Evolutionary conservation across 768 basidiomycete genomes (phyloP).

Genomic region (Panellus pusillus): DNA sequence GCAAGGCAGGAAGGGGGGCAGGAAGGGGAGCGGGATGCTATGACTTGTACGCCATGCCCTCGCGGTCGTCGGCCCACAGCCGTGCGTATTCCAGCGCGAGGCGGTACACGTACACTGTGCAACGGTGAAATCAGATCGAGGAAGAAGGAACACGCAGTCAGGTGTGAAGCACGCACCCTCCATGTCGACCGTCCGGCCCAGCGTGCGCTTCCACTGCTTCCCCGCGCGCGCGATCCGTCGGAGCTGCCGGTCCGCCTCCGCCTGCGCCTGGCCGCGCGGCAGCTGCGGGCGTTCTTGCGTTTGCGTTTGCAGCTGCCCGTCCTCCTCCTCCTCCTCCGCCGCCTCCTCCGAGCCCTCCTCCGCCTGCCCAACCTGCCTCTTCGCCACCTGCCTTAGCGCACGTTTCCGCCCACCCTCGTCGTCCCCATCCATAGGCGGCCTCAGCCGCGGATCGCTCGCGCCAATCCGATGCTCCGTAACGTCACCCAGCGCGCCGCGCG

Average conservation of each 20-base stretch:
- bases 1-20: too few species aligned
- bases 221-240: constrained; percentile 87
- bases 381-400: constrained; percentile 26
- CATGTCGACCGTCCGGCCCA: constrained; percentile 86
- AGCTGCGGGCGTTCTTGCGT: background rate
- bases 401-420: constrained; percentile 41
- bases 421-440: constrained; percentile 24
- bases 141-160: too few species aligned
- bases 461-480: constrained; percentile 5
- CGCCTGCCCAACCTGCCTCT: constrained; percentile 53
- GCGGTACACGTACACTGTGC: constrained; percentile 87
- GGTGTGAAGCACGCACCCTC: too few species aligned
- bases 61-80: constrained; percentile 82
- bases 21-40: background rate
- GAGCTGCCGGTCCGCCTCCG: constrained; percentile 71
- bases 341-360: constrained; percentile 32
- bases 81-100: constrained; percentile 88
- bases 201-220: constrained; percentile 87
- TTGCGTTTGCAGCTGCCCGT: constrained; percentile 51
- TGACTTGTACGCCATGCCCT: constrained; percentile 47
- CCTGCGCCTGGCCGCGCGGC: constrained; percentile 19
- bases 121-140: too few species aligned
- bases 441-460: background rate
- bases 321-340: constrained; percentile 57
- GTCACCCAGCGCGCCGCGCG: background rate